These are phyloP conservation scores for Naumovozyma castellii DNA, from an alignment of 805 yeast genomes.

Conservation along the genomic window DNA sequence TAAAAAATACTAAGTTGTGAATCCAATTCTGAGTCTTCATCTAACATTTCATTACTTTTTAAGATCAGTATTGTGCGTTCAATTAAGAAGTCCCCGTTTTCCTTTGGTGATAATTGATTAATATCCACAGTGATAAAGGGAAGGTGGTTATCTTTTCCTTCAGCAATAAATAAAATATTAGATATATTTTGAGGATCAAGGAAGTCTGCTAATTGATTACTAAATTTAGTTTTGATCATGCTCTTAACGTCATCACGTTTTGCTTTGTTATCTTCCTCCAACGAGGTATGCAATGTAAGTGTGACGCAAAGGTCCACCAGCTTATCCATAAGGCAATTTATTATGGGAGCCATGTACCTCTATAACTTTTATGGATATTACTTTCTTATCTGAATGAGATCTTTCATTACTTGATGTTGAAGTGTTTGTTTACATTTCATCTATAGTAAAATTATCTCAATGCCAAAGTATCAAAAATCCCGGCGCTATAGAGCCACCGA, in stretches of 20 bases:
- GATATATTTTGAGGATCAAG: not conserved
- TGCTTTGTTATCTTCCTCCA: not conserved
- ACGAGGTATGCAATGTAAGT: not conserved
- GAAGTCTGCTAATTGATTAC: not conserved
- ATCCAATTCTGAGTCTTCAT: constrained; percentile 16
- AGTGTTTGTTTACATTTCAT: too few relatives aligned
- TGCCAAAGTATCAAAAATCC: not conserved
- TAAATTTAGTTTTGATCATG: not conserved
- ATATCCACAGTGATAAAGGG: not conserved
- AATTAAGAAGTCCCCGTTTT: constrained; percentile 9
- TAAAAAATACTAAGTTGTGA: constrained; percentile 30
- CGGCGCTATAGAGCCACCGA: not conserved
- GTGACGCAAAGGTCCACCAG: not conserved
- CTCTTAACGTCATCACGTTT: not conserved
- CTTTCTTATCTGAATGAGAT: too few relatives aligned
- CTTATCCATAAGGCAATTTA: not conserved
- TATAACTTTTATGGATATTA: too few relatives aligned
- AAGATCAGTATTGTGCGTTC: constrained; percentile 25
- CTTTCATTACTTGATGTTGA: too few relatives aligned
- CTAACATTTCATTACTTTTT: constrained; percentile 33
- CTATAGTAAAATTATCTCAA: too few relatives aligned
- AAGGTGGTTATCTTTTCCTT: not conserved
- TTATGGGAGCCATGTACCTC: too few relatives aligned
- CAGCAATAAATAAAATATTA: too few relatives aligned
- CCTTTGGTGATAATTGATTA: not conserved